Evolutionary conservation across 768 basidiomycete species (phyloP).

Genomic region (Lentinula guzmanii): DNA sequence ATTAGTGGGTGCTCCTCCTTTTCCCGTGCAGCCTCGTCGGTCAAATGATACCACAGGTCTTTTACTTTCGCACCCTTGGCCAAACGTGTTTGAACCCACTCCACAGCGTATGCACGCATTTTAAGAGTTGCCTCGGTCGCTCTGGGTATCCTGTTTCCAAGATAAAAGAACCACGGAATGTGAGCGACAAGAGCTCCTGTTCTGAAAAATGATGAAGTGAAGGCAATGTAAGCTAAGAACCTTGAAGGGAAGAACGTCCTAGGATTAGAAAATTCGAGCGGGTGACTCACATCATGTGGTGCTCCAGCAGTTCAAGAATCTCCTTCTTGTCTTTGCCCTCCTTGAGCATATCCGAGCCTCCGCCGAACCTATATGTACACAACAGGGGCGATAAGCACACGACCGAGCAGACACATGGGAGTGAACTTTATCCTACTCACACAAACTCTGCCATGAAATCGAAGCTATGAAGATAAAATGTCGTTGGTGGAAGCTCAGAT

Average conservation of each 20-base stretch:
- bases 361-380: slow-evolving; percentile 13
- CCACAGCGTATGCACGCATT: slow-evolving; percentile 18
- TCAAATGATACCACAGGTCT: slow-evolving; percentile 37
- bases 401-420: neutral
- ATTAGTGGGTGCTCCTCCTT: slow-evolving; percentile 13
- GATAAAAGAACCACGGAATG: slow-evolving; percentile 18
- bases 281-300: slow-evolving; percentile 10
- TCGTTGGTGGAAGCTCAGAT: neutral
- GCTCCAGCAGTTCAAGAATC: slow-evolving; percentile 9
- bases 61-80: slow-evolving; percentile 16
- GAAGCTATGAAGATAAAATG: slow-evolving; percentile 8
- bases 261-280: slow-evolving; percentile 11
- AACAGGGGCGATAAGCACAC: neutral
- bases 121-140: slow-evolving; percentile 17
- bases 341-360: slow-evolving; percentile 11
- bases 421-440: slow-evolving; percentile 6
- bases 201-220: slow-evolving; percentile 2
- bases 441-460: slow-evolving; percentile 21
- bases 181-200: slow-evolving; percentile 10
- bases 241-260: slow-evolving; percentile 5
- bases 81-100: slow-evolving; percentile 15
- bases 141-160: slow-evolving; percentile 21
- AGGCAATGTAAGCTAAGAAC: slow-evolving; percentile 6
- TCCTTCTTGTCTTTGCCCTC: slow-evolving; percentile 8
- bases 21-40: slow-evolving; percentile 18